Conservation (phyloP, 306 rosid species). For the Crataegus laevigata region DNA sequence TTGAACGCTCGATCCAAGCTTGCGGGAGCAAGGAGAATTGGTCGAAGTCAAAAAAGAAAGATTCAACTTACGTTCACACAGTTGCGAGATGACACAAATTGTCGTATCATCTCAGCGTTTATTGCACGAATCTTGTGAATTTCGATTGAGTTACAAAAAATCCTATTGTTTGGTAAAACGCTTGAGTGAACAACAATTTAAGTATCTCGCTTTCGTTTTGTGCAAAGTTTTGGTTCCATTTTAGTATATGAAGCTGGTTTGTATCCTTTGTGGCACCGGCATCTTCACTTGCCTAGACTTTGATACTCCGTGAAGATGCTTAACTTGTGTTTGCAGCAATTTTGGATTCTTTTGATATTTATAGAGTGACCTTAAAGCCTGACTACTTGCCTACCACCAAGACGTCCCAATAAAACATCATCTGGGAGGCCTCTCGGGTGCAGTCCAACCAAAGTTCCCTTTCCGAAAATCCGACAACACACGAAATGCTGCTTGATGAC, state of each 20-base stretch:
- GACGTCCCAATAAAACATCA: conserved; percentile 16
- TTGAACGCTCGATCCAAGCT: conserved; percentile 72
- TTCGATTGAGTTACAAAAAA: conserved; percentile 7
- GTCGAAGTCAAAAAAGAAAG: conserved; percentile 73
- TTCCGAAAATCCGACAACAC: conserved; percentile 77
- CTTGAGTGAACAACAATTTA: neutral
- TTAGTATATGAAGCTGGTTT: neutral
- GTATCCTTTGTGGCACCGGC: neutral
- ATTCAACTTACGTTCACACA: conserved; percentile 53
- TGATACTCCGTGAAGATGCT: neutral
- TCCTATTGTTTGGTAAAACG: conserved; percentile 7
- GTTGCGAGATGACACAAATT: conserved; percentile 50
- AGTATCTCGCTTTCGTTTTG: neutral
- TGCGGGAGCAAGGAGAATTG: conserved; percentile 67
- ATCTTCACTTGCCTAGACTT: neutral
- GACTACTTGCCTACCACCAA: conserved; percentile 3
- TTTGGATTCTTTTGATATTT: conserved; percentile 4
- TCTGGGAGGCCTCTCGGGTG: conserved; percentile 80
- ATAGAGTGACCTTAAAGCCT: neutral
- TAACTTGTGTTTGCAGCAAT: neutral
- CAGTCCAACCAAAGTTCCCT: conserved; percentile 86
- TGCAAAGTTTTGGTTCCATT: neutral
- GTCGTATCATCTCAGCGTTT: conserved; percentile 13
- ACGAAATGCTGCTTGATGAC: conserved; percentile 76
- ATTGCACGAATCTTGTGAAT: conserved; percentile 4